These are phyloP conservation scores for Pleoardoris graminearum DNA, from an alignment of 2,329 filamentous ascomycete genomes.

Conservation along the genomic window DNA sequence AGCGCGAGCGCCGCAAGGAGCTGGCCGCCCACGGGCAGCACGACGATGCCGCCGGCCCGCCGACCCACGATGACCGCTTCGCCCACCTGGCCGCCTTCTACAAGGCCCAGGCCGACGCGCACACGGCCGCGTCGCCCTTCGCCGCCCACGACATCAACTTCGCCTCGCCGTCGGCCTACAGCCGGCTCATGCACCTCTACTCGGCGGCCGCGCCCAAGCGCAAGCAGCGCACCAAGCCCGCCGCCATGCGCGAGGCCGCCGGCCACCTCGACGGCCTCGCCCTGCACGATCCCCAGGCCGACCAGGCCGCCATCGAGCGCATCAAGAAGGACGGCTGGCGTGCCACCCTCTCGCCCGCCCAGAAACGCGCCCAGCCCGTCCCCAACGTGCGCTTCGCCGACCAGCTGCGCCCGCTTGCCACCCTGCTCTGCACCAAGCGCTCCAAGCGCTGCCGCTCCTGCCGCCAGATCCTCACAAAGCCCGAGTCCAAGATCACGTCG, in stretches of 20 bases:
- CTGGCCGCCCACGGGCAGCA: conserved; percentile 21
- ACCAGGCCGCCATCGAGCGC: conserved; percentile 61
- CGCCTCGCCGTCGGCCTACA: conserved; percentile 77
- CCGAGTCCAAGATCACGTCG: conserved; percentile 85
- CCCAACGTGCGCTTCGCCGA: conserved; percentile 65
- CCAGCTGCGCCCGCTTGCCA: conserved; percentile 79
- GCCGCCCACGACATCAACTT: conserved; percentile 55
- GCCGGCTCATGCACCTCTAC: conserved; percentile 90
- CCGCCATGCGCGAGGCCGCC: conserved; percentile 79
- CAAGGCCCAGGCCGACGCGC: conserved; percentile 69
- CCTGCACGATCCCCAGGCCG: conserved; percentile 61
- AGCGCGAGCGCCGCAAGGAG: conserved; percentile 43
- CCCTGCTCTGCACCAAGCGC: conserved; percentile 85
- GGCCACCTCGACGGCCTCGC: conserved; percentile 72
- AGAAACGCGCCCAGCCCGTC: conserved; percentile 56
- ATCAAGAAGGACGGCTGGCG: conserved; percentile 66
- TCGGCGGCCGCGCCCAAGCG: conserved; percentile 59
- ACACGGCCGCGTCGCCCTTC: conserved; percentile 55
- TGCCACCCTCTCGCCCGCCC: conserved; percentile 60
- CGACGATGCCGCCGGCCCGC: conserved; percentile 16
- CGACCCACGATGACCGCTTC: conserved; percentile 72
- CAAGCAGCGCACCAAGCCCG: conserved; percentile 64
- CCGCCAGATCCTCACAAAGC: conserved; percentile 92
- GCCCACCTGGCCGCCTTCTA: conserved; percentile 78
- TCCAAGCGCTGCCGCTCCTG: conserved; percentile 92